Evolutionary conservation across 2,329 filamentous ascomycete species (phyloP).

Genomic region (Aspergillus puulaauensis): DNA sequence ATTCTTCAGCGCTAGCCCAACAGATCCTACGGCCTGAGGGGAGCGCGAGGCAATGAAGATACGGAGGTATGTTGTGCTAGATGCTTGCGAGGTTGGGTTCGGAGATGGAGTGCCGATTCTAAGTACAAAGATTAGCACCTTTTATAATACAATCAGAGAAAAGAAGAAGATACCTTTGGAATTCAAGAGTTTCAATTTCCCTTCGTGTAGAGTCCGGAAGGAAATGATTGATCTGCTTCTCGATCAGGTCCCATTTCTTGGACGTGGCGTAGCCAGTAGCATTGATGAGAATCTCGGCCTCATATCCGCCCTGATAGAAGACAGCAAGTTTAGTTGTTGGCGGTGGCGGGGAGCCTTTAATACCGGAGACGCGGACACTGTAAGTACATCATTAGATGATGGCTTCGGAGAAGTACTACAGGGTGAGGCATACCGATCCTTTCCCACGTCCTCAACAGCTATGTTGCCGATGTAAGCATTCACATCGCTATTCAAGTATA

Average conservation of each 20-base stretch:
- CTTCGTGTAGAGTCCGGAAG: constrained; percentile 42
- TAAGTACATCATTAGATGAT: constrained; percentile 10
- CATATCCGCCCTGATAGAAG: constrained; percentile 51
- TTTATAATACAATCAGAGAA: background rate
- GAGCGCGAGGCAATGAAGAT: constrained; percentile 44
- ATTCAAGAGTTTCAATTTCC: constrained; percentile 53
- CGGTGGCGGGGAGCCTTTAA: constrained; percentile 46
- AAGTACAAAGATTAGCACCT: background rate
- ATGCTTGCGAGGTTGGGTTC: constrained; percentile 42
- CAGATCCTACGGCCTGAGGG: constrained; percentile 24
- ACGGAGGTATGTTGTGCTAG: constrained; percentile 48
- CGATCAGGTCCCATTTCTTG: constrained; percentile 52
- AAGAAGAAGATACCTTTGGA: constrained; percentile 42
- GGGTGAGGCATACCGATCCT: constrained; percentile 24
- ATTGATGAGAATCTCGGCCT: constrained; percentile 48
- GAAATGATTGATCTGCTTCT: constrained; percentile 48
- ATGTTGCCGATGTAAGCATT: constrained; percentile 43
- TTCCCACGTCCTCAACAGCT: constrained; percentile 35
- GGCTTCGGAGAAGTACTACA: background rate
- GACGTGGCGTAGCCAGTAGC: constrained; percentile 49
- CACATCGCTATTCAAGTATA: constrained; percentile 51
- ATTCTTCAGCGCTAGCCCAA: constrained; percentile 32
- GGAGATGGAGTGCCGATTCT: constrained; percentile 37
- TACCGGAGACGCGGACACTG: constrained; percentile 43
- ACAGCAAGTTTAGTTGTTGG: constrained; percentile 55